phyloP scores from a whole-genome alignment of 1,284 basidiomycete genomes.

The Gomphus sp. region DNA sequence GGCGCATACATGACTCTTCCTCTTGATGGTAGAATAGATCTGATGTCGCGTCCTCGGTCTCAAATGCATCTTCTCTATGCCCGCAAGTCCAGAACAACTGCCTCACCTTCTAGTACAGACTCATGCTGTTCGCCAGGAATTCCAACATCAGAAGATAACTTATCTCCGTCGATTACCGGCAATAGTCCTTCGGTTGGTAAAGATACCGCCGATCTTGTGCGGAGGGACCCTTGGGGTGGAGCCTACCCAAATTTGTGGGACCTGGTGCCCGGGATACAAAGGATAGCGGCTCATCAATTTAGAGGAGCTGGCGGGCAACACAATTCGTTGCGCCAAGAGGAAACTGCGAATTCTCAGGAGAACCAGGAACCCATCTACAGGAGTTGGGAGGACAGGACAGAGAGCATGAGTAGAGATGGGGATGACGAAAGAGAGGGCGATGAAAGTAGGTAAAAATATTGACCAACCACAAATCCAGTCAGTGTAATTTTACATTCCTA shows the following conservation, averaged over 20 bases:
- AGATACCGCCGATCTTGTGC: not conserved
- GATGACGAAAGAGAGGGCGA: constrained; percentile 79
- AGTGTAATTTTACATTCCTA: too few species aligned
- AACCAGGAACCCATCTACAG: constrained; percentile 18
- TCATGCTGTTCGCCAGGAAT: not conserved
- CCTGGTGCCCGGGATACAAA: not conserved
- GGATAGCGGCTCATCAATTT: not conserved
- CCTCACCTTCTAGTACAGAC: not conserved
- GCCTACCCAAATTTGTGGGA: not conserved
- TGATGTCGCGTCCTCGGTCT: constrained; percentile 39
- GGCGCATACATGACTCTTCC: constrained; percentile 77
- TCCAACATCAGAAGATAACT: not conserved
- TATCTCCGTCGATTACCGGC: not conserved
- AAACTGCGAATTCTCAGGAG: not conserved
- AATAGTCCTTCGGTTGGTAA: not conserved
- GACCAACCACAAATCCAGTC: not conserved
- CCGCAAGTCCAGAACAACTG: not conserved
- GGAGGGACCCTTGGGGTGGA: not conserved
- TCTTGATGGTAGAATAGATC: constrained; percentile 75
- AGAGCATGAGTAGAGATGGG: constrained; percentile 66
- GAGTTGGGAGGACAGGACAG: constrained; percentile 43
- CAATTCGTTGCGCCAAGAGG: not conserved
- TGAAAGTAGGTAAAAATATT: not conserved
- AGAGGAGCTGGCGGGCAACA: not conserved
- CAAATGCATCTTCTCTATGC: not conserved